Evolutionary conservation across 495 filamentous ascomycete genomes (phyloP).

Genomic region (Penicillium chermesinum): DNA sequence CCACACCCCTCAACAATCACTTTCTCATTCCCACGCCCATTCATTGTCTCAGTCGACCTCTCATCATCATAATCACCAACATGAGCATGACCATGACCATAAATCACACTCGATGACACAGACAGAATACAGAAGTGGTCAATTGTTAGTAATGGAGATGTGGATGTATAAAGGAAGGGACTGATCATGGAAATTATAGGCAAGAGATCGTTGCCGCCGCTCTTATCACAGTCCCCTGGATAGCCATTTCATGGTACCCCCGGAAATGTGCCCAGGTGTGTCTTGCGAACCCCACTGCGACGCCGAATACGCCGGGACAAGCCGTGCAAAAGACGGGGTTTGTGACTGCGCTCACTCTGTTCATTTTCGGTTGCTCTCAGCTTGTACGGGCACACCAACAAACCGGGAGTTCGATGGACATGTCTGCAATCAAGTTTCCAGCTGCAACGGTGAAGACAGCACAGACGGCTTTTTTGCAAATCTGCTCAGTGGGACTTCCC

Average conservation of each 20-base stretch:
- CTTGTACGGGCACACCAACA: constrained; percentile 14
- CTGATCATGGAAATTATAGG: constrained; percentile 11
- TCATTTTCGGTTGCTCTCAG: constrained; percentile 27
- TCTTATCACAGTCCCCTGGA: constrained; percentile 36
- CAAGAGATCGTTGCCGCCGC: constrained; percentile 29
- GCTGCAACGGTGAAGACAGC: constrained; percentile 12
- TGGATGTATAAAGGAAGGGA: constrained; percentile 10
- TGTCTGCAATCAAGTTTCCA: constrained; percentile 13
- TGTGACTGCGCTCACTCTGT: constrained; percentile 23
- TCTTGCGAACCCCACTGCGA: neutral
- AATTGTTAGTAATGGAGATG: constrained; percentile 12
- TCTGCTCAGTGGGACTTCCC: constrained; percentile 43
- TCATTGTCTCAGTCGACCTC: constrained; percentile 25
- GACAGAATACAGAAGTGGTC: constrained; percentile 1
- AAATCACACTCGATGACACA: too few species aligned
- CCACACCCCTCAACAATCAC: constrained; percentile 11
- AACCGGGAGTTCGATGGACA: constrained; percentile 2
- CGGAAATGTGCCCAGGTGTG: constrained; percentile 20
- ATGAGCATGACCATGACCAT: constrained; percentile 19
- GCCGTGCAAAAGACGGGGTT: constrained; percentile 14
- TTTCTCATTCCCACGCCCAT: constrained; percentile 25
- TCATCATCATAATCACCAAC: constrained; percentile 13
- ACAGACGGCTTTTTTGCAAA: constrained; percentile 19
- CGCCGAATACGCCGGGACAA: constrained; percentile 4
- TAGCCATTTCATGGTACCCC: constrained; percentile 39